Evolutionary conservation across 129 eudicot species (phyloP).

Genomic region (Oenanthe sinensis): DNA sequence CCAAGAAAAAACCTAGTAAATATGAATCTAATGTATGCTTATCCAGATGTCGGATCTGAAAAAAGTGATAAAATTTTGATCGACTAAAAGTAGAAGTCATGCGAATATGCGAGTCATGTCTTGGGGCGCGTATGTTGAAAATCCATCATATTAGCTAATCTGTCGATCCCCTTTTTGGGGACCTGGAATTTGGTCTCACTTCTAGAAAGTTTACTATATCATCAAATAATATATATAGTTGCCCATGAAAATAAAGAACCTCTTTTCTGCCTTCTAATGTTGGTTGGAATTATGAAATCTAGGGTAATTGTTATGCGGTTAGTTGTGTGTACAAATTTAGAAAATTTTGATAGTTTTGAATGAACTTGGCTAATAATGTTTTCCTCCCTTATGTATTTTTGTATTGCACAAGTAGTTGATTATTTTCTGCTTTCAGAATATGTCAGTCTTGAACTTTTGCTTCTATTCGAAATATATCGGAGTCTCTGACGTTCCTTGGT

Average conservation of each 20-base stretch:
- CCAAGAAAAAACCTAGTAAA: neutral
- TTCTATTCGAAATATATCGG: neutral
- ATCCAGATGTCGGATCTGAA: constrained; percentile 14
- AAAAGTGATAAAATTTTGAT: constrained; percentile 7
- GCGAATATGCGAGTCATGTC: neutral
- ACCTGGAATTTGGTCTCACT: neutral
- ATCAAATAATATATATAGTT: neutral
- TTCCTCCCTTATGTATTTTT: neutral
- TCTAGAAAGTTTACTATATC: neutral
- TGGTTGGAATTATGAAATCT: neutral
- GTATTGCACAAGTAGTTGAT: neutral
- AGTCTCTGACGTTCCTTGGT: constrained; percentile 5
- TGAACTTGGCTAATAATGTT: neutral
- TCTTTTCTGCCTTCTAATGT: neutral
- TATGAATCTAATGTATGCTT: constrained; percentile 1
- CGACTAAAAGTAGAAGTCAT: neutral
- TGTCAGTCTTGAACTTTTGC: neutral
- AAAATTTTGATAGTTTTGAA: neutral
- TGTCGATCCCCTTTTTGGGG: neutral
- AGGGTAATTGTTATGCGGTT: neutral
- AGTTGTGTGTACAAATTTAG: neutral
- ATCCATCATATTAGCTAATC: neutral
- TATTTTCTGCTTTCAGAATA: neutral
- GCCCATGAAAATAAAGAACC: neutral
- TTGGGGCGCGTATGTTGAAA: neutral